These are phyloP conservation scores for Leccinum barrowsii DNA, from an alignment of 768 basidiomycete species.

Conservation along the genomic window DNA sequence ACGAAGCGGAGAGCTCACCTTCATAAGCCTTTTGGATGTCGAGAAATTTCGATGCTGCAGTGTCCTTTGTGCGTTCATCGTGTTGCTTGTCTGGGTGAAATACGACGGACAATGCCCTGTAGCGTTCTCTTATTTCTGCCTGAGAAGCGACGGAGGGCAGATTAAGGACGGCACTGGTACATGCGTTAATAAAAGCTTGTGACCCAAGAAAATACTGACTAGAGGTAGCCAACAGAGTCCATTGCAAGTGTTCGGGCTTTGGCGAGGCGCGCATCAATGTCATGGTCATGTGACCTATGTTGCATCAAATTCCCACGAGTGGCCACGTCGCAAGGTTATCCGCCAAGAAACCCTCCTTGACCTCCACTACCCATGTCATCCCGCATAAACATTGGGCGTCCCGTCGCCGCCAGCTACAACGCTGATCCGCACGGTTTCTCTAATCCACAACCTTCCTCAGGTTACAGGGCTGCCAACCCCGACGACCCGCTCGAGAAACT, in stretches of 20 bases:
- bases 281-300: conserved; percentile 20
- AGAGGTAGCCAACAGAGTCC: conserved; percentile 22
- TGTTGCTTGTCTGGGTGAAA: conserved; percentile 86
- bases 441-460: conserved; percentile 63
- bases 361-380: conserved; percentile 55
- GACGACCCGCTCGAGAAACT: conserved; percentile 82
- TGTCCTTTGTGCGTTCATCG: conserved; percentile 49
- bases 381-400: conserved; percentile 79
- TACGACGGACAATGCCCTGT: conserved; percentile 65
- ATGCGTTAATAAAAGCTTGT: neutral
- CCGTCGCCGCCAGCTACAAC: conserved; percentile 54
- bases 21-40: conserved; percentile 84
- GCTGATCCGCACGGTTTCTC: conserved; percentile 78
- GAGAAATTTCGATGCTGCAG: conserved; percentile 65
- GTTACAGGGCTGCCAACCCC: conserved; percentile 77
- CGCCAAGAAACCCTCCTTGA: neutral
- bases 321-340: conserved; percentile 22
- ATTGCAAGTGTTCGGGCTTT: neutral
- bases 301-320: conserved; percentile 21
- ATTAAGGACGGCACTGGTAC: conserved; percentile 59
- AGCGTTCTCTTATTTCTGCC: conserved; percentile 70
- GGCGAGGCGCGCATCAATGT: neutral
- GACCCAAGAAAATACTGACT: conserved; percentile 21
- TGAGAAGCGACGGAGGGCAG: conserved; percentile 59
- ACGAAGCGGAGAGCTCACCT: conserved; percentile 38